Base-by-base conservation (phyloP, 495 filamentous ascomycete genomes). In the Rostrohypoxylon terebratum region DNA sequence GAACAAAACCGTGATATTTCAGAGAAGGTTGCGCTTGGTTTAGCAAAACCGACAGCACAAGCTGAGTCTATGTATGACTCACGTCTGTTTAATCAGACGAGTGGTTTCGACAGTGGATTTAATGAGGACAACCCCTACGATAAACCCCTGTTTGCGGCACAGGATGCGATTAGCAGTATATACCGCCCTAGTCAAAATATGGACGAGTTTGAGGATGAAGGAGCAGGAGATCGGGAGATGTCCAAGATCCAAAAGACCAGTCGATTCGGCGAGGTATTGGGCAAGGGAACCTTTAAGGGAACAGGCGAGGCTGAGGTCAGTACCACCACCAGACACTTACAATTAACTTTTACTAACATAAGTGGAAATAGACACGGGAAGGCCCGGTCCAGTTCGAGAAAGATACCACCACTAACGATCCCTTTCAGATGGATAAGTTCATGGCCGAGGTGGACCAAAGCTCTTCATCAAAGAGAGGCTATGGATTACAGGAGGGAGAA, bases 381-480 rank as follows among this genome's bases (percentile, higher is more conserved):
- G 96, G 96, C 20, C 96, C 96, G 1, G 96, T 99, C n/a, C 93
- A 97, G 77, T 99, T 99, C 77, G 96, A 98, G 83, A 97, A 96
- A 82, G 96, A 98, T 70, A 83, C 81, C 5, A 87, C 84, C 3
- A 86, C 86, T 16, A 65, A 66, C 10, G 94, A 98, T 82, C 93
- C 94, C 6, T 98, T 98, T 73, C 91, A 94, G 33, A 94, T 98
- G 66, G 93, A 97, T 73, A 92, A 91, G 75, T 96, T 99, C 85
- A 91, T 99, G 77, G 87, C 85, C 23, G 93, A 97, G 79, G 93
- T 92, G 55, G 83, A 85, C 47, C 84, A 89, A 75, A 78, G 90
- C 80, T 75, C 69, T 82, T 88, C 67, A 77, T 83, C 89, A 0
- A 91, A 89, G 79, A 92, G 97, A 78, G 90, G 94, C 59, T 96